Base-by-base conservation (phyloP, 2,329 filamentous ascomycete genomes). In the Aureobasidium sp. region DNA sequence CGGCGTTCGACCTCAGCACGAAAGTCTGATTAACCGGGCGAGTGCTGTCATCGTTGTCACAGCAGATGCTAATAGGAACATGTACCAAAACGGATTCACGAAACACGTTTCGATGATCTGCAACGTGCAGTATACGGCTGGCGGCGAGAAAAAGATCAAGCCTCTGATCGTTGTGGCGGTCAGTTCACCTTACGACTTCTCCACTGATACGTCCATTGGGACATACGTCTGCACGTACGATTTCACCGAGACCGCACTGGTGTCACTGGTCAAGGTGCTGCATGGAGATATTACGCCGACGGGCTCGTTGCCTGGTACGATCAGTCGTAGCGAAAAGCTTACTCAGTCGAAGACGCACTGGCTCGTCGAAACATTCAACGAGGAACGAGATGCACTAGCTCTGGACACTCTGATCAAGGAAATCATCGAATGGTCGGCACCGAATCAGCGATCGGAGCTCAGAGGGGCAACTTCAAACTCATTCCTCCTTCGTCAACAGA, bases 91-190 rank as follows among this genome's bases (percentile, higher is more conserved):
- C 56, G 91, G 91, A 0, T 97, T 97, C 72, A 93, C 93, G 1
- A 97, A 97, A 72, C 93, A 97, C 67, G 90, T 97, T 9, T 88
- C 92, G 14, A 94, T 96, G 88, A 93, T 97, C 76, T 97, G 92
- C 75, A 90, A 89, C 25, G 88, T 91, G 84, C 82, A 91, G 62
- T 80, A 78, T 65, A 84, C 86, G 7, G 85, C 87, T 7, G 84
- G 83, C 15, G 89, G 89, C 1, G 89, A 91, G 70, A 90, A 77
- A 62, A 76, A 79, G 11, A 82, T 94, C 73, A 97, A 96, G 75
- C 90, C 92, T 0, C 77, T 97, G 41, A 87, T 97, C 27, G 93
- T 97, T 3, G 88, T 97, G 8, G 89, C 93, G 0, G 92, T 96
- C 67, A 96, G 91, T 75, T 97, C 92, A 0, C 93, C 93, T 0